Conservation (phyloP, 2,329 filamentous ascomycete genomes). For the Fusarium sp. region DNA sequence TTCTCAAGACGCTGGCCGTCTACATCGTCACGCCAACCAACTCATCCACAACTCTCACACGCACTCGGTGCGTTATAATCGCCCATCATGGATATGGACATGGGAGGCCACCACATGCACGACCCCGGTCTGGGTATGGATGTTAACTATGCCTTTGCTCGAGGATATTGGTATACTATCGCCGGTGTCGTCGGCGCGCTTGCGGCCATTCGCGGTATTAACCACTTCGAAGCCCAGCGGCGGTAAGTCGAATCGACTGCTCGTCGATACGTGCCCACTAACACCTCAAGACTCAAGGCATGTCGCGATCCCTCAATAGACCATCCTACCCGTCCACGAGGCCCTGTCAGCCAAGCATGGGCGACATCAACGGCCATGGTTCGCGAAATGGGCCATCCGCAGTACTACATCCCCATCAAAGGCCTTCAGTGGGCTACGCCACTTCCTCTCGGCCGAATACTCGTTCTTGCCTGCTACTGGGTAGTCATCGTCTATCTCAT, state of each 20-base stretch:
- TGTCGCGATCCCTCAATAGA: constrained; percentile 56
- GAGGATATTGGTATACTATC: constrained; percentile 69
- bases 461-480: constrained; percentile 68
- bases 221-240: constrained; percentile 54
- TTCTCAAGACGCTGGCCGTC: constrained; percentile 22
- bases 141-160: constrained; percentile 63
- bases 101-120: constrained; percentile 42
- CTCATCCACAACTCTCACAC: neutral
- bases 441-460: constrained; percentile 65
- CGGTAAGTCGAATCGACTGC: constrained; percentile 49
- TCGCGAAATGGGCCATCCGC: constrained; percentile 67
- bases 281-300: constrained; percentile 57
- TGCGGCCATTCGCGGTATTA: constrained; percentile 55
- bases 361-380: constrained; percentile 68
- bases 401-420: constrained; percentile 60
- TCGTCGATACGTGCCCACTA: accelerated
- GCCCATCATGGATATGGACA: constrained; percentile 51
- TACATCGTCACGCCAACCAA: neutral
- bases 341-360: constrained; percentile 61
- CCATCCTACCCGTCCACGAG: constrained; percentile 64
- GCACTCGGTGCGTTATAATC: constrained; percentile 5
- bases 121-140: constrained; percentile 51
- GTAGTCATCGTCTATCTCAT: constrained; percentile 68
- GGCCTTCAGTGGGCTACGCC: constrained; percentile 67
- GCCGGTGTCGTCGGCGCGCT: constrained; percentile 60